Base-by-base conservation (phyloP, 2,329 filamentous ascomycete species). In the Ceratocystis variospora region DNA sequence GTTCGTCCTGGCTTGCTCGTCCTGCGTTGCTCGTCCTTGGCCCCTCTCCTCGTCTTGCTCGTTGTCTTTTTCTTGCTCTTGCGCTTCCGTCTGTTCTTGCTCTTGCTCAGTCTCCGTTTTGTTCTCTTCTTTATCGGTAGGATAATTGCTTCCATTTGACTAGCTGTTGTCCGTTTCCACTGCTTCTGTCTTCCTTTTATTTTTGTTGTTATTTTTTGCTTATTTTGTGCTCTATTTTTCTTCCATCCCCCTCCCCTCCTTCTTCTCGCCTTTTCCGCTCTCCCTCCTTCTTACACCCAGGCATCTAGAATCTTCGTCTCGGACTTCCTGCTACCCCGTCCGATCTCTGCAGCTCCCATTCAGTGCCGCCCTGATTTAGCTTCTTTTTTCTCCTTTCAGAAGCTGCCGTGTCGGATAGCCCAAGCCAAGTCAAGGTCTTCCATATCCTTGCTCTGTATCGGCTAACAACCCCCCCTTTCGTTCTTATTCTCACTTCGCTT, bases 191-290 rank as follows among this genome's bases (percentile, higher is more conserved):
- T 10, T 5, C 25, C 0, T 53, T 12, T 22, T 19, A 22, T 22
- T 53, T 25, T 46, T 48, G 55, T 70, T 69, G 67, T 68, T 17
- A 5, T 17, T 45, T 19, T 19, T 7, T 22, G 25, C n/a, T 10
- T 45, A 5, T n/a, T 22, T 45, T 22, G 2, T 41, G 12, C 25
- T 31, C 28, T 46, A 2, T 19, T 37, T 50, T 12, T 7, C 41
- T n/a, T 25, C 61, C 31, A 22, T 8, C n/a, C 61, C 28, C 10
- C 15, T 7, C 19, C 10, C 46, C 28, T 3, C 4, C 28, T 28
- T 28, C 28, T 28, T 28, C 28, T 28, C 28, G 28, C 28, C 28
- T 31, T 31, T 55, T 17, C 15, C 22, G 22, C 25, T 28, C 25
- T 17, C 25, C 25, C 25, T 17, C 25, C 25, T 17, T 55, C 19